Conservation (phyloP, 2,329 filamentous ascomycete species). For the Akanthomyces muscarius region DNA sequence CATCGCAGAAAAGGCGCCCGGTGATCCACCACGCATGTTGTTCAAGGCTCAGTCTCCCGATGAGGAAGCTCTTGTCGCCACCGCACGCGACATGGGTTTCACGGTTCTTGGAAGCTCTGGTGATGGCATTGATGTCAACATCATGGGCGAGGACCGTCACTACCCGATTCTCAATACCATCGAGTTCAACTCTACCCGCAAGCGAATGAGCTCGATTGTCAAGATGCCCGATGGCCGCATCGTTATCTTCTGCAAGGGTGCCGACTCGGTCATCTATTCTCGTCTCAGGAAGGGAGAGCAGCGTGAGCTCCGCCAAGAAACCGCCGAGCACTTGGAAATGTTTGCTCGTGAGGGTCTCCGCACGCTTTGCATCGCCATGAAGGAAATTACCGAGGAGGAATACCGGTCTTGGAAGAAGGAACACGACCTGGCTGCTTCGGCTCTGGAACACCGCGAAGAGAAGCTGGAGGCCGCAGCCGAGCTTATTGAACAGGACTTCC, state of each 20-base stretch:
- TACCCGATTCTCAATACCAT: conserved; percentile 91
- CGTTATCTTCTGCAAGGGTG: conserved; percentile 92
- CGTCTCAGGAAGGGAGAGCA: conserved; percentile 83
- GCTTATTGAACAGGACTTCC: conserved; percentile 84
- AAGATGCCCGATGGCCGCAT: conserved; percentile 90
- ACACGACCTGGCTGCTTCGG: conserved; percentile 80
- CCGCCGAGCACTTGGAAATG: conserved; percentile 92
- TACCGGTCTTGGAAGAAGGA: conserved; percentile 81
- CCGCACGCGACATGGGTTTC: conserved; percentile 91
- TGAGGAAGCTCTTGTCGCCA: conserved; percentile 89
- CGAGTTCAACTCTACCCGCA: conserved; percentile 95
- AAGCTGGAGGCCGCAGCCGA: conserved; percentile 89
- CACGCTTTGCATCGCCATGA: conserved; percentile 89
- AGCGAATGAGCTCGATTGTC: conserved; percentile 96
- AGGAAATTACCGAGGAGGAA: conserved; percentile 73
- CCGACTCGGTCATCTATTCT: conserved; percentile 95
- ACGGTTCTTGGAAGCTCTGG: conserved; percentile 78
- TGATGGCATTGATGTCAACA: conserved; percentile 79
- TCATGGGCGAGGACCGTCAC: conserved; percentile 78
- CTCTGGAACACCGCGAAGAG: conserved; percentile 83
- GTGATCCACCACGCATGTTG: conserved; percentile 84
- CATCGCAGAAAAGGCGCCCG: conserved; percentile 82
- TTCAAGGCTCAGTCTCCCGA: conserved; percentile 98
- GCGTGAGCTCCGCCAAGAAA: conserved; percentile 72
- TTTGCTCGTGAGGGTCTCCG: conserved; percentile 93